Evolutionary conservation across 805 yeast species (phyloP), one percentile per base, ranked within the genome.

Genomic region (Ogataea methanolica): DNA sequence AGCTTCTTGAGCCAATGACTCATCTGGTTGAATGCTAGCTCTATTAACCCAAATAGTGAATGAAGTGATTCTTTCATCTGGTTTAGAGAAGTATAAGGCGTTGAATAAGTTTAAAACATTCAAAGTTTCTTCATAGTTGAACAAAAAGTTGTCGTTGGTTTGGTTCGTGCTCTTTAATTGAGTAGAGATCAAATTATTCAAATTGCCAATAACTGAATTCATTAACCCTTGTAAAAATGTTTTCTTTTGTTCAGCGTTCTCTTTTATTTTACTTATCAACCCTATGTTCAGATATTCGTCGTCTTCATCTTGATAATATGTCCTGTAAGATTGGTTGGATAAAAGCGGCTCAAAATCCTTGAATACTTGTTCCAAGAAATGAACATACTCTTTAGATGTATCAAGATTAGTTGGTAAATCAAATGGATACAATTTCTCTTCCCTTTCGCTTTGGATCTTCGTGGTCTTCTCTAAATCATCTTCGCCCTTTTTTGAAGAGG

Each of bases 21-120:
- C 70, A 48, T 75, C 79, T 1, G 91, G 91, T 54, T 79, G 78
- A 5, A 83, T 81, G 59, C 85, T 88, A 31, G 83, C 81, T 47
- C 79, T 72, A 58, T 86, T 86, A 23, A 83, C 70, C 94, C 94
- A 86, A 42, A 71, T 74, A 15, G 74, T 63, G 34, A 82, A 63
- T 36, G 72, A 59, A 42, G 70, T 69, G 31, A 82, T 74, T 52
- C 70, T 69, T 43, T 62, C 68, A 47, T 72, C 68, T 12, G 65
- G 59, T 16, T 71, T 69, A 2, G 71, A 57, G 53, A 80, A 82
- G 55, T 72, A 69, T 35, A 78, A 61, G 0, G 87, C 78, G 43
- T 74, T 74, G 26, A 85, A 59, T 54, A 89, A 77, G 49, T 80
- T 82, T 41, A 85, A 58, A 7, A 85, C 76, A 48, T 74, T 72